Percentiles rank a stretch among this genome's conserved stretches.
phyloP scores from a whole-genome alignment of 257 asterid species.

The Linderniella brevidens region DNA sequence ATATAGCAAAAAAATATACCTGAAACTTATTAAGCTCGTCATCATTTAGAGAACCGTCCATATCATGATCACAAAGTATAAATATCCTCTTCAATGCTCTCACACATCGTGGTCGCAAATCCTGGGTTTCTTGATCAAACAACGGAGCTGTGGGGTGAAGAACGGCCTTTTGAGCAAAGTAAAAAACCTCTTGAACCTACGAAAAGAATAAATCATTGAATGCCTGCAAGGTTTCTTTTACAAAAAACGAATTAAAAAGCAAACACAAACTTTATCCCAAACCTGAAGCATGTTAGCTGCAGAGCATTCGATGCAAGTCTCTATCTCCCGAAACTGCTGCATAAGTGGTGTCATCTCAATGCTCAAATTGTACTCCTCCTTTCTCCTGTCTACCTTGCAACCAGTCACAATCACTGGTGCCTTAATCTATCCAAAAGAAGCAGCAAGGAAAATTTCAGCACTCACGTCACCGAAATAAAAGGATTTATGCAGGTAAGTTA shows the following conservation, averaged over 20 bases:
- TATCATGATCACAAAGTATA: slow-evolving; percentile 77
- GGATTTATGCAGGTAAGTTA: no score
- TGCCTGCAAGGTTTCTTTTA: background rate
- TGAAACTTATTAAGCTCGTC: slow-evolving; percentile 91
- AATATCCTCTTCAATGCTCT: slow-evolving; percentile 85
- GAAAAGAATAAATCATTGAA: slow-evolving; percentile 8
- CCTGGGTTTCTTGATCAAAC: slow-evolving; percentile 79
- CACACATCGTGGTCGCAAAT: slow-evolving; percentile 70
- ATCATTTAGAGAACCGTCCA: slow-evolving; percentile 79
- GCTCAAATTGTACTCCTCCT: slow-evolving; percentile 49
- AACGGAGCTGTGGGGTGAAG: slow-evolving; percentile 95
- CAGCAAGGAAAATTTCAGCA: slow-evolving; percentile 7
- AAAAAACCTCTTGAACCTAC: slow-evolving; percentile 85
- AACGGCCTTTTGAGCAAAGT: slow-evolving; percentile 91
- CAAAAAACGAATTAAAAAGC: background rate
- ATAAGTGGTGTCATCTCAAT: slow-evolving; percentile 72
- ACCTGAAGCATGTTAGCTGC: slow-evolving; percentile 87
- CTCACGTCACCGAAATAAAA: slow-evolving; percentile 1
- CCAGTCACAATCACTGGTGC: slow-evolving; percentile 90
- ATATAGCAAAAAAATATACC: slow-evolving; percentile 23
- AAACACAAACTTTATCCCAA: background rate
- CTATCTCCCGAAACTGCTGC: slow-evolving; percentile 92
- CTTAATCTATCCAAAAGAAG: slow-evolving; percentile 38
- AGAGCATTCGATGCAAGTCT: slow-evolving; percentile 90
- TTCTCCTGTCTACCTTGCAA: slow-evolving; percentile 82